Evolutionary conservation across 192 early-diverging fungal genomes (phyloP).

Genomic region (Linnemannia schmuckeri): DNA sequence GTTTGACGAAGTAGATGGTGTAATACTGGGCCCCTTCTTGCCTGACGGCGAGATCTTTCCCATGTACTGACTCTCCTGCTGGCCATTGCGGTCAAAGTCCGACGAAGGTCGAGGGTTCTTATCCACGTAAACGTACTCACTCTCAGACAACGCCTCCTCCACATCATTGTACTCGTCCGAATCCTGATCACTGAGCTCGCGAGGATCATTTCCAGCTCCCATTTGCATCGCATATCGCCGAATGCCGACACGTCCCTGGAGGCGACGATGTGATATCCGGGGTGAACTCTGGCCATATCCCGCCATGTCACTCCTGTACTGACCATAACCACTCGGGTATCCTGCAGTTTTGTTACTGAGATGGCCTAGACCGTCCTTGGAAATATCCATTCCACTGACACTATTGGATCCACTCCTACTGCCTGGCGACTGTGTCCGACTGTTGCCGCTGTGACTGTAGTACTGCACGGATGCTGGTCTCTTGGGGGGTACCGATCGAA

Average conservation of each 20-base stretch:
- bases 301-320: constrained; percentile 1
- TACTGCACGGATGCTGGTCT: constrained; percentile 47
- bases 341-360: constrained; percentile 8
- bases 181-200: constrained; percentile 48
- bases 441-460: constrained; percentile 9
- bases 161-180: constrained; percentile 54
- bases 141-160: constrained; percentile 48
- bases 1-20: neutral
- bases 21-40: neutral
- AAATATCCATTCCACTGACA: constrained; percentile 12
- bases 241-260: constrained; percentile 41
- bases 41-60: neutral
- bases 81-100: constrained; percentile 6
- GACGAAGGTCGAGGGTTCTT: constrained; percentile 1
- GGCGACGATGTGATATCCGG: constrained; percentile 43
- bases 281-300: constrained; percentile 43
- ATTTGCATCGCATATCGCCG: constrained; percentile 52
- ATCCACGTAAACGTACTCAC: constrained; percentile 50
- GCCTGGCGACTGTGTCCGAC: constrained; percentile 19
- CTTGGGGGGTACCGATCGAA: constrained; percentile 69
- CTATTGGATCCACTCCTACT: constrained; percentile 26
- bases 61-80: constrained; percentile 8
- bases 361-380: constrained; percentile 22
- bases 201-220: constrained; percentile 41
- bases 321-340: constrained; percentile 8